Evolutionary conservation across 768 basidiomycete species (phyloP), one percentile per base, ranked within the genome.

Genomic region (Pseudohyphozyma bogoriensis): DNA sequence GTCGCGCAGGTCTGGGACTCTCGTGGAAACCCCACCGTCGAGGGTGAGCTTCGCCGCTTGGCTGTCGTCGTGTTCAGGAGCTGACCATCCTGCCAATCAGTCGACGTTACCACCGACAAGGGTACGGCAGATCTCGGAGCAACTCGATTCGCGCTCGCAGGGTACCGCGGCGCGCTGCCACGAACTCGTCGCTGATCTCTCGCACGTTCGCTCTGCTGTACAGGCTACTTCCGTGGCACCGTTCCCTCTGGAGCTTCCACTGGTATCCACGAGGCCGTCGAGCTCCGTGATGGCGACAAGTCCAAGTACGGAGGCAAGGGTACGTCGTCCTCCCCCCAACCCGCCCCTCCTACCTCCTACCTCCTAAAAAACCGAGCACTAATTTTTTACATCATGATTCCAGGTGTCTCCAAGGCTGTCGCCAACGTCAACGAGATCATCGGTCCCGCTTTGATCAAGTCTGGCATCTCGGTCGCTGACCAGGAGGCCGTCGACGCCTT

Each of bases 241-340:
- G 95, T 99, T 46, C 95, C 95, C 46, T 96, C 93, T 61, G 95
- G 95, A 74, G 95, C 95, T 45, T 99, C 95, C 59, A 97, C 95
- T 55, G 95, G 95, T 79, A 79, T 88, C 68, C 89, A 99, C 75
- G 95, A 99, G 77, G 95, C 95, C 64, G 89, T 96, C 68, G 95
- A 99, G 78, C 87, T 99, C 76, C 89, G 95, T 69, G 95, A 99
- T 76, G 86, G 85, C 65, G 92, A 90, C 79, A 95, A 95, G 77
- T 76, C 76, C 67, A 82, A 83, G 71, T 99, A 95, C 74, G 82
- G 95, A 69, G 95, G 95, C 72, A 99, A 97, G 80, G 93, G 93
- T 86, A 70, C 62, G 31, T 16, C 24, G 8, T 6, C 15, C 5
- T 42, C 8, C 16, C 1, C 16, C 10, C 1, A 26, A 12, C 12